Evolutionary conservation across 441 rosid species (phyloP), one percentile per base, ranked within the genome.

Genomic region (Pelargonium australe): DNA sequence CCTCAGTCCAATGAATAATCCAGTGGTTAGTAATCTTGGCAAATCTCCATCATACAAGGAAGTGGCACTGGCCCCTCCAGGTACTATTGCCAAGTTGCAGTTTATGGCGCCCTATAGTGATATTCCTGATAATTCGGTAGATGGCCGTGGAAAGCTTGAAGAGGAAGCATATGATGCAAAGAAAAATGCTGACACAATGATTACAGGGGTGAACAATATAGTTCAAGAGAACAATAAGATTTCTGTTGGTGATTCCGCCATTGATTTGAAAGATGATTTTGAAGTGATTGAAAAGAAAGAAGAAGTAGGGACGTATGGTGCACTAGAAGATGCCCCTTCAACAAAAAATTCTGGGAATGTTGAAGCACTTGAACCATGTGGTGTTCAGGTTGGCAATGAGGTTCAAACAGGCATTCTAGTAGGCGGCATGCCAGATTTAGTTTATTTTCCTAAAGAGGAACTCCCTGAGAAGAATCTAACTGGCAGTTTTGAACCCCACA

Each of bases 1-100:
- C 65, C 13, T 28, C 8, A 82, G 83, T 79, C 83, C 95, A 43
- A 77, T 88, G 72, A 86, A 82, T 70, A 85, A 82, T 75, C 86
- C 85, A 72, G 89, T 89, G 70, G 87, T 86, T 64, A 76, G 72
- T 28, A 63, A 8, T 7, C 44, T 63, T 31, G 99, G 99, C 76
- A 95, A 88, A 77, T 81, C 85, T 63, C 91, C 93, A 82, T 90
- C 99, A 78, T 95, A 95, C 80, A 95, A 95, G 78, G 99, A 95
- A 85, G 99, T 95, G 79, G 99, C 99, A 67, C 74, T 92, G 81
- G 98, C 98, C 63, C 97, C 95, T 64, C 99, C 96, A 34, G 97
- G 99, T 73, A 89, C 96, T 16, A 89, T 95, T 76, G 97, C 89
- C 68, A 92, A 92, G 85, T 85, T 72, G 77, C 92, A 12, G 96